These are phyloP conservation scores for Hypoxylon sp. DNA, from an alignment of 2,329 filamentous ascomycete genomes.

Conservation along the genomic window DNA sequence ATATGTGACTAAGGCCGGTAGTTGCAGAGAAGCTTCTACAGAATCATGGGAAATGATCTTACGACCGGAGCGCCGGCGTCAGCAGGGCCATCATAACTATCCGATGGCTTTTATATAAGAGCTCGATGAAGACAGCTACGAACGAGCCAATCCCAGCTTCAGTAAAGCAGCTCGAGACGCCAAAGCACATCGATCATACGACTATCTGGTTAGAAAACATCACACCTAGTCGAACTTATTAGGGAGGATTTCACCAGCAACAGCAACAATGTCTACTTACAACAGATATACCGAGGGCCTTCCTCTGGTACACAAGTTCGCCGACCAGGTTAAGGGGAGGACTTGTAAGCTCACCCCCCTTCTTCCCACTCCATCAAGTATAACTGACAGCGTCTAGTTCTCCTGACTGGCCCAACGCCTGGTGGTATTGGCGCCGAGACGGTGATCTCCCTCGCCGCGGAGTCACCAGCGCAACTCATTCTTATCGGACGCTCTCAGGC, in stretches of 20 bases:
- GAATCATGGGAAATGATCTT: not conserved
- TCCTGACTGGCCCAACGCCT: slow-evolving; percentile 52
- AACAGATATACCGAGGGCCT: slow-evolving; percentile 42
- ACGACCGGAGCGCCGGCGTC: slow-evolving; percentile 14
- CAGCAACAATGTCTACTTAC: slow-evolving; percentile 39
- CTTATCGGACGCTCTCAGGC: slow-evolving; percentile 49
- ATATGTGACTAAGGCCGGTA: slow-evolving; percentile 34
- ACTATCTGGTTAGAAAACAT: not conserved
- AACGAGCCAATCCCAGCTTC: not conserved
- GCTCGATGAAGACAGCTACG: slow-evolving; percentile 3
- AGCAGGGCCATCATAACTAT: not conserved
- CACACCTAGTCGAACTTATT: not conserved
- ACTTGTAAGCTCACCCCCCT: slow-evolving; percentile 46
- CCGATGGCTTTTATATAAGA: slow-evolving; percentile 12
- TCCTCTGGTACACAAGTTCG: slow-evolving; percentile 44
- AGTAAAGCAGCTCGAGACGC: slow-evolving; percentile 5
- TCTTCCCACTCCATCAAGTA: not conserved
- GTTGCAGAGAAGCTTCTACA: slow-evolving; percentile 14
- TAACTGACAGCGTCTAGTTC: slow-evolving; percentile 44
- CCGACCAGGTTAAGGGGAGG: slow-evolving; percentile 47
- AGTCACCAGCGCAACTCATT: slow-evolving; percentile 49
- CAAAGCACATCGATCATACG: not conserved
- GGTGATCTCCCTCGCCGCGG: slow-evolving; percentile 50
- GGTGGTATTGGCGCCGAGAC: slow-evolving; percentile 53
- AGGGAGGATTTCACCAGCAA: slow-evolving; percentile 13